These are phyloP conservation scores for Penicillium atrosanguineum DNA, from an alignment of 495 filamentous ascomycete species.

Conservation along the genomic window DNA sequence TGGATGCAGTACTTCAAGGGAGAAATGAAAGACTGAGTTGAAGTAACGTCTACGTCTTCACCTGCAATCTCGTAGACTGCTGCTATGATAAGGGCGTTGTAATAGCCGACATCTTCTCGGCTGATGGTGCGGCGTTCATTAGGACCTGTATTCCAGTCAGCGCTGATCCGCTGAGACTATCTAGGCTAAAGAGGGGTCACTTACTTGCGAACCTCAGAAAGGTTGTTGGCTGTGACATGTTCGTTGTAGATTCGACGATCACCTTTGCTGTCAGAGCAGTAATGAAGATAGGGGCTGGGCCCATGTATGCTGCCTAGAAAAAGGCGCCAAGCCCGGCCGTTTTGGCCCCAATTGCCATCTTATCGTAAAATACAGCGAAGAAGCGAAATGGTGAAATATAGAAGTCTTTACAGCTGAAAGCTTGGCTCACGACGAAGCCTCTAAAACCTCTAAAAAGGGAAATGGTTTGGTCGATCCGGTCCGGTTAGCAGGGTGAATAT, in stretches of 20 bases:
- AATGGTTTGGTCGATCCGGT: background rate
- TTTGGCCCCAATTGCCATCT: background rate
- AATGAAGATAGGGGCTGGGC: background rate
- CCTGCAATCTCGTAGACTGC: slow-evolving; percentile 20
- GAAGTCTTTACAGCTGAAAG: background rate
- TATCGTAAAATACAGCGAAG: background rate
- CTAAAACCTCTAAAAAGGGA: background rate
- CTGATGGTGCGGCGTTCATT: slow-evolving; percentile 29
- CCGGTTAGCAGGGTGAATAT: background rate
- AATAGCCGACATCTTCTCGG: slow-evolving; percentile 25
- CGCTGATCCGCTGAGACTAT: background rate
- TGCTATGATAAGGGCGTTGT: slow-evolving; percentile 22
- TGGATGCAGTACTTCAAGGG: slow-evolving; percentile 18
- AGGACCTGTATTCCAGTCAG: slow-evolving; percentile 17
- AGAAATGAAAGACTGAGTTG: slow-evolving; percentile 8
- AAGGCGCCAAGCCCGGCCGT: background rate
- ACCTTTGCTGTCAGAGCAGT: background rate
- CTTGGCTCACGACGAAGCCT: background rate
- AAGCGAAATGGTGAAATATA: background rate
- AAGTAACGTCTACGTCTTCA: slow-evolving; percentile 8
- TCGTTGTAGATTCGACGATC: background rate
- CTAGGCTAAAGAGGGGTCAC: background rate
- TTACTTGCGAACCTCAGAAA: background rate
- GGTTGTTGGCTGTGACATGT: background rate
- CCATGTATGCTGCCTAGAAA: background rate